A percentile compares a stretch with the other conserved stretches of the same genome.
These are phyloP conservation scores for Cytospora piceicola DNA, from an alignment of 2,329 filamentous ascomycete species.

Conservation along the genomic window DNA sequence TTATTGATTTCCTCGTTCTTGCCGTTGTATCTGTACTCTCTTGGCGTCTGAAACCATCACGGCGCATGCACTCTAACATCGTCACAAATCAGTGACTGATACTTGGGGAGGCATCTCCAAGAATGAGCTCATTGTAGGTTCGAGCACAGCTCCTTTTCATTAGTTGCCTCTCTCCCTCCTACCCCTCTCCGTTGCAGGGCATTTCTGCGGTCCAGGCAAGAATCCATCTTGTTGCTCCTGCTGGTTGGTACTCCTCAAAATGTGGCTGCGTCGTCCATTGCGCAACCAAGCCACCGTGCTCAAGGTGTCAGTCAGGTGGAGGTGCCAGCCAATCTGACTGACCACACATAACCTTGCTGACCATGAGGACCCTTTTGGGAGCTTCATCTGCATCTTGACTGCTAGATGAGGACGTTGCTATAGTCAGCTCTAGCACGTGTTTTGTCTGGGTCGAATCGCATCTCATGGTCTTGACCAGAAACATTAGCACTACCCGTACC, in stretches of 20 bases:
- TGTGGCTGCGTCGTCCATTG: background rate
- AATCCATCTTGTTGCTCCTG: background rate
- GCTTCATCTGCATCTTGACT: background rate
- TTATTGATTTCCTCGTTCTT: slow-evolving; percentile 5
- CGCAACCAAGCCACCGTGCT: slow-evolving; percentile 1
- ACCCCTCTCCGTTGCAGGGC: background rate
- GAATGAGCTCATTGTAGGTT: slow-evolving; percentile 21
- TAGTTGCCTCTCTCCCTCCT: background rate
- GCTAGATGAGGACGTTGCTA: background rate
- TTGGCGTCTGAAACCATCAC: slow-evolving; percentile 8
- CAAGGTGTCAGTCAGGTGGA: background rate
- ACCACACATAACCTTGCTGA: background rate
- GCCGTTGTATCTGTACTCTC: slow-evolving; percentile 15
- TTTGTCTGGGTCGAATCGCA: background rate
- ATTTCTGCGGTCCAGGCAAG: background rate
- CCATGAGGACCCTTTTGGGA: background rate
- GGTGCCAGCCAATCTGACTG: background rate
- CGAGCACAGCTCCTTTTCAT: background rate
- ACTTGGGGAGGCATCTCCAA: slow-evolving; percentile 8
- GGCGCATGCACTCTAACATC: slow-evolving; percentile 13
- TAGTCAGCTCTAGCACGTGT: background rate
- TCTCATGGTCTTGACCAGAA: background rate
- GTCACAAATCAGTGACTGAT: slow-evolving; percentile 4
- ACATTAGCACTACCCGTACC: slow-evolving; percentile 16
- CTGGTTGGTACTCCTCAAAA: background rate